Base-by-base conservation (phyloP, 192 early-diverging fungal species). In the Podila minutissima region DNA sequence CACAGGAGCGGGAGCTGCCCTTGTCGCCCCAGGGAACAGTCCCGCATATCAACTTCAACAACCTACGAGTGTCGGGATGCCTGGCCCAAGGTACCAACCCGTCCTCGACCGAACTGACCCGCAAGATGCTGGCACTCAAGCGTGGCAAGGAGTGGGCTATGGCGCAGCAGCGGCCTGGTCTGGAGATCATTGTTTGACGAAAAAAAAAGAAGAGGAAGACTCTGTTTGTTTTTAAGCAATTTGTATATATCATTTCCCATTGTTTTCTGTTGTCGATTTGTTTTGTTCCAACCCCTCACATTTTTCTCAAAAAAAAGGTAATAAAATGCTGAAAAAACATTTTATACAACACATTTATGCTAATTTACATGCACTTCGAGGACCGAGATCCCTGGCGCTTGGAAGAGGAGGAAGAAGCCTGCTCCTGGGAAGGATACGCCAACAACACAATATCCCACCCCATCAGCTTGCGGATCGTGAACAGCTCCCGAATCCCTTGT, bases 361-460 rank as follows among this genome's bases (percentile, higher is more conserved):
- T 46, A 46, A 46, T 46, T 46, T 46, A 46, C 41, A 46, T 46
- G 41, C 41, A 13, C 41, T 46, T 46, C 22, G 53, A 55, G n/a
- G 53, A 55, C 24, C n/a, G 24, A 55, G 53, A 55, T 55, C n/a
- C 20, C 50, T 17, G n/a, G n/a, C n/a, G 24, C 53, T n/a, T 24
- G 24, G 53, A 55, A n/a, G 53, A 22, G 5, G 53, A 19, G 20
- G 49, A 24, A 9, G 53, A 55, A 24, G 53, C 20, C 53, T 69
- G 55, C 5, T 63, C 62, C 3, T 61, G 66, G 0, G 77, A 64
- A 6, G 77, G 77, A 61, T 81, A 81, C 0, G 77, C 71, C n/a
- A 81, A 51, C 13, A 81, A 61, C 1, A 81, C 77, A 62, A 59
- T 71, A 28, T 81, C 77, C 77, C 77, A 81, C 11, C 77, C 77